Evolutionary conservation across 257 asterid species (phyloP), one percentile per base, ranked within the genome.

Genomic region (Buddleja alternifolia): DNA sequence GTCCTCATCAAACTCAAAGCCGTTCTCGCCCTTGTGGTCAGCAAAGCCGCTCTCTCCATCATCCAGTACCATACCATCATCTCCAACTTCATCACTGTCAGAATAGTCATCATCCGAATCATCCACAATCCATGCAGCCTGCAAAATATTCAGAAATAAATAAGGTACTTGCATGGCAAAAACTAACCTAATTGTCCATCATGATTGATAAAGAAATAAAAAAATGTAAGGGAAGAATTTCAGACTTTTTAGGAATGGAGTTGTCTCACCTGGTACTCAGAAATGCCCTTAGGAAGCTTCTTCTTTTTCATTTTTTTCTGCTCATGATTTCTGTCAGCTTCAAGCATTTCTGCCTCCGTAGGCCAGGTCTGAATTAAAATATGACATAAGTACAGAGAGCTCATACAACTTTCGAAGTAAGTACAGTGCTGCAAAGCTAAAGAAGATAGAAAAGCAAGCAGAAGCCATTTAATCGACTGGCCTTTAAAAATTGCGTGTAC

Each of bases 51-150:
- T 80, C 74, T 74, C 89, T 20, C 79, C 81, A 73, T 85, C 86
- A 76, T 94, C 98, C 85, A 91, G 60, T 37, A 84, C 83, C 97
- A 94, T 89, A 52, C 84, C 89, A 78, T 90, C 93, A 63, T 77
- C 88, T 71, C 56, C 98, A 63, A 61, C 85, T 19, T 79, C 96
- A 73, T 93, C 96, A 54, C 85, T 76, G 66, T 79, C 93, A 34
- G 89, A 68, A 77, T 73, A 46, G 23, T 91, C 97, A 68, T 21
- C 79, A 47, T 85, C 96, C 0, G 95, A 89, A 75, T 83, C 88
- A 47, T 93, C 97, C 47, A 83, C 88, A 76, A 91, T 91, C 99
- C 99, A 94, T 72, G 99, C 92, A 64, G 99, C 96, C 99, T 94
- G 90, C 46, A 83, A 62, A 46, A 53, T 53, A 40, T 48, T 57